Base-by-base conservation (phyloP, 208 protist genomes). In the Endotrypanum monterogeii region DNA sequence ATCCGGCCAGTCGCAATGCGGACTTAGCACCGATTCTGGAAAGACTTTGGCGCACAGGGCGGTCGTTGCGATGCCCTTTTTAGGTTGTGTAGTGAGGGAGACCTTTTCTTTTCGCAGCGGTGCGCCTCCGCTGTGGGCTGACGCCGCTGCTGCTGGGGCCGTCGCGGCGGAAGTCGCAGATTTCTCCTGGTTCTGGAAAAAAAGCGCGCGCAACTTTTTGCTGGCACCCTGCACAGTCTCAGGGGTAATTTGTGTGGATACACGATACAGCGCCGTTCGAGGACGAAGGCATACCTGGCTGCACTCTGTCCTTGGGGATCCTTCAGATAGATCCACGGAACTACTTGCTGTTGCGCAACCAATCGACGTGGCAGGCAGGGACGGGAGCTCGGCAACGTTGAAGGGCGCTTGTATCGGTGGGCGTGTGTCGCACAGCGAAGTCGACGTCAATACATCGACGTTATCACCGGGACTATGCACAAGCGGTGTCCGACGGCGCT, bases 1-100 rank as follows among this genome's bases (percentile, higher is more conserved):
- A 48, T 84, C 80, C 4, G 91, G 91, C 89, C 89, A 96, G 69
- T 96, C 89, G 62, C 88, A 90, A 69, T 80, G 78, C 8, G 85
- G 48, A 51, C 73, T 84, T 41, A 81, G 56, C 55, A 89, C 82
- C n/a, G 82, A 83, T 30, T n/a, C 37, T 20, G 84, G 84, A 37
- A 89, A 89, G 11, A 86, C 76, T 57, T 90, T 83, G 28, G 79
- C 81, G 48, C 82, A 85, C 30, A 74, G 77, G 66, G 83, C 71
- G 50, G 76, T 63, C 28, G 79, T 80, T 56, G 74, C 76, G 37
- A 83, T 32, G 23, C 75, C 73, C 65, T 61, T 39, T 56, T 18
- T 62, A 41, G 72, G 63, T 46, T 69, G 73, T 3, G 55, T 70
- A 50, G 67, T 54, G 1, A 52, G 63, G 7, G 67, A 71, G n/a